These are phyloP conservation scores for Termitomyces sp. DNA, from an alignment of 768 basidiomycete species.

Conservation along the genomic window DNA sequence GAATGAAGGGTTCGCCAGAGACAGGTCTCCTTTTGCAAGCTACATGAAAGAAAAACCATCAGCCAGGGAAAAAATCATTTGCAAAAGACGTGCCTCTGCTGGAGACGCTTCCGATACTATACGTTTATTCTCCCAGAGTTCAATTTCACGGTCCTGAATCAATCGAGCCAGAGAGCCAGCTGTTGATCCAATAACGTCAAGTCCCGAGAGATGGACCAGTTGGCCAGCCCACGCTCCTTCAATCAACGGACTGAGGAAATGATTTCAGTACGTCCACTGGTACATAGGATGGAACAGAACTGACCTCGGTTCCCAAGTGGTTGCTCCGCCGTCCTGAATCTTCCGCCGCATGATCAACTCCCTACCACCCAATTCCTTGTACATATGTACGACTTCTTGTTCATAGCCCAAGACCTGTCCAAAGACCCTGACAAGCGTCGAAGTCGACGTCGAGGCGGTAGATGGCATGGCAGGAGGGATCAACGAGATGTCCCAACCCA, in stretches of 20 bases:
- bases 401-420: slow-evolving; percentile 59
- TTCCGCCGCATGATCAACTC: slow-evolving; percentile 62
- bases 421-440: slow-evolving; percentile 52
- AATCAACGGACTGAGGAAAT: slow-evolving; percentile 29
- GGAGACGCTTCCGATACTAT: slow-evolving; percentile 46
- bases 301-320: slow-evolving; percentile 59
- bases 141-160: slow-evolving; percentile 58
- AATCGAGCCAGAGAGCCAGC: slow-evolving; percentile 60
- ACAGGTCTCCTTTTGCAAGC: slow-evolving; percentile 36
- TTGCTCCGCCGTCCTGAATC: slow-evolving; percentile 56
- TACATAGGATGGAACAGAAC: neutral
- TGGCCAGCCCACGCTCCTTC: slow-evolving; percentile 56
- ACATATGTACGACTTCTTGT: slow-evolving; percentile 56
- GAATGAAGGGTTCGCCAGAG: slow-evolving; percentile 51
- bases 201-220: slow-evolving; percentile 54
- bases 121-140: slow-evolving; percentile 63
- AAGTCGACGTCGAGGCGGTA: slow-evolving; percentile 60
- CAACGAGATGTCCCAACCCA: slow-evolving; percentile 64
- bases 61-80: neutral
- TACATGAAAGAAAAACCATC: slow-evolving; percentile 5
- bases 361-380: slow-evolving; percentile 65
- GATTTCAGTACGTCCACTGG: neutral
- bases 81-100: slow-evolving; percentile 35
- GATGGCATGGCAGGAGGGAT: slow-evolving; percentile 56
- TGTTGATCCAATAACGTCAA: slow-evolving; percentile 65